A percentile compares a stretch with the other conserved stretches of the same genome.
Evolutionary conservation across 352 stramenopile genomes (phyloP).

Genomic region (Phytophthora sansomeana): DNA sequence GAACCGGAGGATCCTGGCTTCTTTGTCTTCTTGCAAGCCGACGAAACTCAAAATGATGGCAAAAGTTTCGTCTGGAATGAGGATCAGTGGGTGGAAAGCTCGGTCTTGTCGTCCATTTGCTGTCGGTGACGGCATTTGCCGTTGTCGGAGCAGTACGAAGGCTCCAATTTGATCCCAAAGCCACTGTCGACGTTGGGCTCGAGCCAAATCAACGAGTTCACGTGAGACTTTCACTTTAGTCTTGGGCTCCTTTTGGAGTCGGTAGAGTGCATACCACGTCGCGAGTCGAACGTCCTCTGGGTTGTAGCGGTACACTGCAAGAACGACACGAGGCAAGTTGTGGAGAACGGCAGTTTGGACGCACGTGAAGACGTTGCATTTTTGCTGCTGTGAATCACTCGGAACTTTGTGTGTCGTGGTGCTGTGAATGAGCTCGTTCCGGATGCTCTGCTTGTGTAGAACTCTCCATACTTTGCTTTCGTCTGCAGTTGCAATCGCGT

Average conservation of each 20-base stretch:
- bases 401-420: slow-evolving; percentile 25
- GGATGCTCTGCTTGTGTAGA: slow-evolving; percentile 21
- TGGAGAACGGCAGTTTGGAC: slow-evolving; percentile 25
- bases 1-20: slow-evolving; percentile 21
- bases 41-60: slow-evolving; percentile 29
- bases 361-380: slow-evolving; percentile 38
- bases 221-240: slow-evolving; percentile 12
- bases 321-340: slow-evolving; percentile 14
- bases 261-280: slow-evolving; percentile 32
- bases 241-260: neutral
- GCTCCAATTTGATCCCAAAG: slow-evolving; percentile 25
- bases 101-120: neutral
- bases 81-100: slow-evolving; percentile 1
- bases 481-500: slow-evolving; percentile 22
- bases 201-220: slow-evolving; percentile 20
- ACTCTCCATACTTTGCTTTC: slow-evolving; percentile 20
- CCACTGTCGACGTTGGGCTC: slow-evolving; percentile 16
- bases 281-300: slow-evolving; percentile 15
- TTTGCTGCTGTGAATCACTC: slow-evolving; percentile 23
- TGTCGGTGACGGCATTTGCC: neutral
- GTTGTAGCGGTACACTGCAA: slow-evolving; percentile 29
- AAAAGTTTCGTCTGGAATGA: slow-evolving; percentile 25
- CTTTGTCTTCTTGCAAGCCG: slow-evolving; percentile 20
- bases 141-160: slow-evolving; percentile 17
- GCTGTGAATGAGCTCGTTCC: slow-evolving; percentile 19